Evolutionary conservation across 495 filamentous ascomycete species (phyloP), one percentile per base, ranked within the genome.

Genomic region (Xylaria acuta): DNA sequence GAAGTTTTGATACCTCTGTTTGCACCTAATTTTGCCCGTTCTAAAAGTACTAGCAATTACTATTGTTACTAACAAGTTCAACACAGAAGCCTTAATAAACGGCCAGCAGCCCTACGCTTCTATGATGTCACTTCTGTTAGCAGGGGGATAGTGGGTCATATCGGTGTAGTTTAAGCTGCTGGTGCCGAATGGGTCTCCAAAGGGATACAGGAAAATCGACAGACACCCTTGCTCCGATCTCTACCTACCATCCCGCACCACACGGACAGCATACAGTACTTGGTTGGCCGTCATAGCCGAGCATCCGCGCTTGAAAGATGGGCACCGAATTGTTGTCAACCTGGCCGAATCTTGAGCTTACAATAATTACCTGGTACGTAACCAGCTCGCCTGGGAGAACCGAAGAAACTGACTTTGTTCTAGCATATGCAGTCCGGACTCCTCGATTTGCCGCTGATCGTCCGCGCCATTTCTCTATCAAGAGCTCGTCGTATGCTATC

Each of bases 201-300:
- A n/a, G n/a, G n/a, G n/a, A n/a, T 32, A 30, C 53, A 56, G 53
- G 53, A 11, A 59, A 60, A 60, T 60, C 58, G 18, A 60, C 38
- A 60, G 53, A 30, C 53, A 60, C 7, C 58, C 58, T 22, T 60
- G 58, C 58, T 38, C 58, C 22, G 58, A 38, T 34, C 58, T 34
- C 34, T 60, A 38, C 58, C 34, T 38, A 22, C 30, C 32, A 60
- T 36, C 58, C 58, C 58, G 34, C 58, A 9, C 58, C 58, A 60
- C 58, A n/a, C n/a, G n/a, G n/a, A n/a, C n/a, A n/a, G n/a, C 5
- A 22, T 38, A 38, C 58, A 20, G 16, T 30, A 30, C 22, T 11
- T 7, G 1, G 32, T n/a, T 38, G 34, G 58, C 58, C 58, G 58
- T 60, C 58, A 11, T 60, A 60, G 58, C 58, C 58, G 58, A 60